These are phyloP conservation scores for Angomonas deanei DNA, from an alignment of 208 protist species.

Conservation along the genomic window DNA sequence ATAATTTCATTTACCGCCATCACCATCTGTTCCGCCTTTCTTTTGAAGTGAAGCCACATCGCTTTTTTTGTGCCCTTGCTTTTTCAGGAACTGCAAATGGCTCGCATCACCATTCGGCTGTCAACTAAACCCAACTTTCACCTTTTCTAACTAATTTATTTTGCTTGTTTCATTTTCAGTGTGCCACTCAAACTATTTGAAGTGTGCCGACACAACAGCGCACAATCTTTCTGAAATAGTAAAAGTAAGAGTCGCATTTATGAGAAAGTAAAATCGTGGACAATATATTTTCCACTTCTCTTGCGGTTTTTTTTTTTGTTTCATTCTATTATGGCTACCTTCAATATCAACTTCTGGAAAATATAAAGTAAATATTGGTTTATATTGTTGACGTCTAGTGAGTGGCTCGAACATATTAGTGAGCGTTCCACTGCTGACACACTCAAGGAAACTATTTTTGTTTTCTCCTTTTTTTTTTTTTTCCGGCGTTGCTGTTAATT, in stretches of 20 bases:
- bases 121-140: background rate
- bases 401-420: too few species aligned
- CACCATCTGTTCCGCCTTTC: background rate
- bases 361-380: too few species aligned
- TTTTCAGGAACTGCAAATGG: background rate
- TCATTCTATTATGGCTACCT: background rate
- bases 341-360: background rate
- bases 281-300: background rate
- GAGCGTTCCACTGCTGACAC: too few species aligned
- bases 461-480: background rate
- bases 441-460: too few species aligned
- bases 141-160: background rate
- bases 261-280: slow-evolving; percentile 6
- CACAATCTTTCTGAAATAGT: too few species aligned
- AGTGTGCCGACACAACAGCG: too few species aligned
- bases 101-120: background rate
- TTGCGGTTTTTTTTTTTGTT: background rate
- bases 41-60: too few species aligned
- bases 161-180: background rate
- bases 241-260: too few species aligned
- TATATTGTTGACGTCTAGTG: too few species aligned
- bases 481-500: background rate
- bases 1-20: background rate
- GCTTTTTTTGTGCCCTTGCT: too few species aligned
- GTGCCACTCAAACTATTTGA: too few species aligned